These are phyloP conservation scores for Starmerella cellae DNA, from an alignment of 805 yeast genomes.

Conservation along the genomic window DNA sequence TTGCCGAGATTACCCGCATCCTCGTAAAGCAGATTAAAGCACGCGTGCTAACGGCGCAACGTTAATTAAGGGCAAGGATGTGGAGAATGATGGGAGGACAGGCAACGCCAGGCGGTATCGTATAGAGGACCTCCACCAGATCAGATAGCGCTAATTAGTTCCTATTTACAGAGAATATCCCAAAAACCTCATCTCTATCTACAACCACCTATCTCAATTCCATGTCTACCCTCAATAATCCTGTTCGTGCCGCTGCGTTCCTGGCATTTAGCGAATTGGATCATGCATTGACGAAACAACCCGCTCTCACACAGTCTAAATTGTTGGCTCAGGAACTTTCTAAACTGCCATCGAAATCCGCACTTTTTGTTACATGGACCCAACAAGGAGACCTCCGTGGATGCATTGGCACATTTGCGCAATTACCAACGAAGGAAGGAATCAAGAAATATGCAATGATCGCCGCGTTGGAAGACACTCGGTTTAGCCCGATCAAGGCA, in stretches of 20 bases:
- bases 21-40: too few relatives aligned
- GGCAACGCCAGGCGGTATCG: too few relatives aligned
- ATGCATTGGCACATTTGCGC: slow-evolving; percentile 80
- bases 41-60: too few relatives aligned
- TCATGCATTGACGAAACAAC: not conserved
- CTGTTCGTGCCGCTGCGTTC: slow-evolving; percentile 3
- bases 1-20: too few relatives aligned
- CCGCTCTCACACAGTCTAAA: not conserved
- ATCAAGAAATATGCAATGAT: slow-evolving; percentile 47
- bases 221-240: not conserved
- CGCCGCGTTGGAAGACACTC: slow-evolving; percentile 64
- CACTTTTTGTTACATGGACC: slow-evolving; percentile 85
- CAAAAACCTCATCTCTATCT: too few relatives aligned
- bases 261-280: slow-evolving; percentile 17
- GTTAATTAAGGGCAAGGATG: too few relatives aligned
- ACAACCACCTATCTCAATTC: too few relatives aligned
- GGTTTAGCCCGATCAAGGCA: slow-evolving; percentile 53
- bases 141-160: too few relatives aligned
- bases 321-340: not conserved
- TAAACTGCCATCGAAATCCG: slow-evolving; percentile 28
- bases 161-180: too few relatives aligned
- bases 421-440: slow-evolving; percentile 42
- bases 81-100: too few relatives aligned
- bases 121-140: too few relatives aligned
- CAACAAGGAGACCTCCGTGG: slow-evolving; percentile 46